These are phyloP conservation scores for Aspergillus caelatus DNA, from an alignment of 2,329 filamentous ascomycete genomes.

Conservation along the genomic window DNA sequence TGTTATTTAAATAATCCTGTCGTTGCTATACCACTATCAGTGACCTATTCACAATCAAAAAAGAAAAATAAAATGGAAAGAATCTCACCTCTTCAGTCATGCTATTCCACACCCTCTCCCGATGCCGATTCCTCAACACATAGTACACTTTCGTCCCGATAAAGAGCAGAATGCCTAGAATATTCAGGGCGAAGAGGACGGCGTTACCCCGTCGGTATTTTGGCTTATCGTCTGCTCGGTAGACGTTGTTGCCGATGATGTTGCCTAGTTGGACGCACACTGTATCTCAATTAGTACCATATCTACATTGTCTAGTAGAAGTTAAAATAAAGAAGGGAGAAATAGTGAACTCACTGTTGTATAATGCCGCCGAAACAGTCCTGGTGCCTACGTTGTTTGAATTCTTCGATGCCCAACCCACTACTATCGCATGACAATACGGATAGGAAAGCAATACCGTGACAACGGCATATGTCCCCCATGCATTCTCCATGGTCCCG, in stretches of 20 bases:
- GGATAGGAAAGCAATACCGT: slow-evolving; percentile 56
- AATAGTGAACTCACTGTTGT: slow-evolving; percentile 46
- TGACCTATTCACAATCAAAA: no score
- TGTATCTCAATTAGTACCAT: not conserved
- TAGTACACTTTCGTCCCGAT: slow-evolving; percentile 7
- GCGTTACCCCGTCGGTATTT: slow-evolving; percentile 8
- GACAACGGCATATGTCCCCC: slow-evolving; percentile 56
- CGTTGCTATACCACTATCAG: slow-evolving; percentile 6
- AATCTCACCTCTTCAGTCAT: slow-evolving; percentile 39
- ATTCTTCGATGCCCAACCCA: slow-evolving; percentile 64
- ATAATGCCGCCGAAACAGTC: slow-evolving; percentile 62
- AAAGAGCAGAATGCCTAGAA: slow-evolving; percentile 5
- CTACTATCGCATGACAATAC: slow-evolving; percentile 62
- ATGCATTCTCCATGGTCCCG: slow-evolving; percentile 45
- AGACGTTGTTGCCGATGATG: slow-evolving; percentile 11
- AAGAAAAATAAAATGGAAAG: not conserved
- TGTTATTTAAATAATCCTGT: slow-evolving; percentile 49
- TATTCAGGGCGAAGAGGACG: slow-evolving; percentile 6
- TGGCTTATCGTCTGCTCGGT: slow-evolving; percentile 9
- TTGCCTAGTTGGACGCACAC: slow-evolving; percentile 9
- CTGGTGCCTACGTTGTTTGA: slow-evolving; percentile 63
- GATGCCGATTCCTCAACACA: slow-evolving; percentile 34
- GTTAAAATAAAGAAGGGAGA: not conserved
- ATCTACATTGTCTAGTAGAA: not conserved
- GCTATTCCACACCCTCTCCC: slow-evolving; percentile 39